Conservation (phyloP, 495 filamentous ascomycete species). For the Corynascus novoguineensis region DNA sequence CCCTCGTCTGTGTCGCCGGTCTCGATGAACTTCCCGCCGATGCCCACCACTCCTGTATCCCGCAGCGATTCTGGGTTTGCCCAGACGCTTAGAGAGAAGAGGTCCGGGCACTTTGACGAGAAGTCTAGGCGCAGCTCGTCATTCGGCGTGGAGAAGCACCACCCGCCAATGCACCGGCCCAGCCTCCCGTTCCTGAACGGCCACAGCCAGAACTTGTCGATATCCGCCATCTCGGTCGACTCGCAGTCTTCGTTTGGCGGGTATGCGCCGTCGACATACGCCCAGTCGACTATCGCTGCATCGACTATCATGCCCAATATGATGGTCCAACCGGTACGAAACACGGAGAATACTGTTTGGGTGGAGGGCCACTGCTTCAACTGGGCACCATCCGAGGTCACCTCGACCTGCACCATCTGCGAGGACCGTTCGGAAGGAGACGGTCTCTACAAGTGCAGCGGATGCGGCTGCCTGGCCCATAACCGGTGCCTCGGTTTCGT, state of each 20-base stretch:
- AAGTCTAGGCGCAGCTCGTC: constrained; percentile 82
- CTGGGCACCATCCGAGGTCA: constrained; percentile 60
- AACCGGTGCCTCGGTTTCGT: constrained; percentile 74
- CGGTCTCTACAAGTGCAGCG: constrained; percentile 77
- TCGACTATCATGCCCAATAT: constrained; percentile 95
- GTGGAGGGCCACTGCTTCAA: constrained; percentile 90
- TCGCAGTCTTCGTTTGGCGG: constrained; percentile 64
- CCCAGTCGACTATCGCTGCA: constrained; percentile 94
- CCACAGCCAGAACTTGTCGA: constrained; percentile 74
- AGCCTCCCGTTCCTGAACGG: constrained; percentile 76
- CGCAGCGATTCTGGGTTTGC: constrained; percentile 86
- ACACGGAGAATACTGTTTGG: constrained; percentile 84
- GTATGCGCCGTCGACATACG: constrained; percentile 94
- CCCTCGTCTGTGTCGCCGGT: constrained; percentile 82
- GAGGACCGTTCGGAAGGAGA: constrained; percentile 81
- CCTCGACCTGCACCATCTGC: constrained; percentile 74
- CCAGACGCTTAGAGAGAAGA: constrained; percentile 83
- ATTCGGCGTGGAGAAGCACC: constrained; percentile 70
- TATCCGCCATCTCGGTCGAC: constrained; percentile 74
- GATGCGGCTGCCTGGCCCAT: constrained; percentile 73
- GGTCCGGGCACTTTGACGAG: constrained; percentile 88
- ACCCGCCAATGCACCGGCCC: constrained; percentile 61
- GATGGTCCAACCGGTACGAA: constrained; percentile 74
- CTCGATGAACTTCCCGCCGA: constrained; percentile 69
- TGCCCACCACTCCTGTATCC: constrained; percentile 70